Evolutionary conservation across 495 filamentous ascomycete genomes (phyloP).

Genomic region (Aspergillus nanangensis): DNA sequence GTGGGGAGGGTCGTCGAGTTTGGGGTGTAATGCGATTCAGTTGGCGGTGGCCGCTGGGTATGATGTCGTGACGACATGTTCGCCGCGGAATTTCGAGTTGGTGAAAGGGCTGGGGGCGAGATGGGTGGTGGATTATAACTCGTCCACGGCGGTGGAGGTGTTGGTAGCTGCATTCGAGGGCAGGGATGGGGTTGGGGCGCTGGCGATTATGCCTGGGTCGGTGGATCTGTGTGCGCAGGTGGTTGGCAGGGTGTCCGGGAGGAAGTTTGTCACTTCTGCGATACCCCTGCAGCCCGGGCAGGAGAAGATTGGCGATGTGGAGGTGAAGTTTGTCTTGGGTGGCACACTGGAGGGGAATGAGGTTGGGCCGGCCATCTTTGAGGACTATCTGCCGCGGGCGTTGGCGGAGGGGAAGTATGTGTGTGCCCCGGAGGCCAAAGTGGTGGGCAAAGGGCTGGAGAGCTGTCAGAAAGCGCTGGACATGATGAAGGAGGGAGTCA

Average conservation of each 20-base stretch:
- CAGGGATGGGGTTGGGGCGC: conserved; percentile 26
- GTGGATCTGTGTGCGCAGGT: conserved; percentile 16
- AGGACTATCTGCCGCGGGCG: conserved; percentile 35
- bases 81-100: conserved; percentile 49
- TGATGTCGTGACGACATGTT: conserved; percentile 53
- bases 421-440: conserved; percentile 25
- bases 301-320: conserved; percentile 6
- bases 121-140: conserved; percentile 55
- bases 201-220: conserved; percentile 6
- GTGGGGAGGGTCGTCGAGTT: conserved; percentile 57
- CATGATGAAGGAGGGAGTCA: conserved; percentile 27
- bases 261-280: conserved; percentile 16
- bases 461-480: conserved; percentile 36
- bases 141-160: conserved; percentile 23
- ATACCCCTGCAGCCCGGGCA: conserved; percentile 2
- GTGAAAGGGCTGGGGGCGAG: conserved; percentile 50
- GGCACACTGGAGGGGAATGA: conserved; percentile 19
- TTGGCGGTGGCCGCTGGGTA: conserved; percentile 54
- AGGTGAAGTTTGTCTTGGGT: conserved; percentile 12
- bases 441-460: conserved; percentile 39
- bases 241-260: conserved; percentile 1
- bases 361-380: conserved; percentile 33
- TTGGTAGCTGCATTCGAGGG: conserved; percentile 13
- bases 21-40: conserved; percentile 60
- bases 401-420: conserved; percentile 17